Evolutionary conservation across 106 monocot genomes (phyloP), one percentile per base, ranked within the genome.

Genomic region (Phalaenopsis aphrodite): DNA sequence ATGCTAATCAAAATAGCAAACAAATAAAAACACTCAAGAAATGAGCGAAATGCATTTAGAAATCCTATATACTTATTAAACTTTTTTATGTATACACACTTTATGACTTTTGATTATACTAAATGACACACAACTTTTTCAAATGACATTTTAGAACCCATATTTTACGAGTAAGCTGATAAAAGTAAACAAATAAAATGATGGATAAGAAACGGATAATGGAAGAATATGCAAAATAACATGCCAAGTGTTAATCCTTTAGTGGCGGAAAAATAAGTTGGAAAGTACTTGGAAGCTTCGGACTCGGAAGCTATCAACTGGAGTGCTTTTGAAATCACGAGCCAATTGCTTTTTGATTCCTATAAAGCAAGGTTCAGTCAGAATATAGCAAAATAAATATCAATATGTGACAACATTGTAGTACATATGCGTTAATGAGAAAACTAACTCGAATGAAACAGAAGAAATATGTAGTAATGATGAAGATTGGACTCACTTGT

Each of bases 281-380:
- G 48, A 45, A 80, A 72, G 79, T 92, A 99, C 98, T 88, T 99
- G 77, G 93, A 76, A 72, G 89, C 87, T 82, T 86, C 93, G 45
- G 87, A 87, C n/a, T 95, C 93, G 43, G 94, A 88, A 71, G 84
- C 85, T 84, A 99, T 86, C 55, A 99, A 91, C 65, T 95, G 90
- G 56, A 99, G 85, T 79, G 92, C 90, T 86, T 84, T 91, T 72
- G 84, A 80, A 72, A 99, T 76, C 67, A 57, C 82, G 56, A 77
- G 88, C 98, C 98, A 99, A 79, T 83, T 98, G 83, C 91, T 89
- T 84, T 86, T 99, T 18, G 85, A 79, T 83, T 99, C 98, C 98
- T 99, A 87, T 66, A 87, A 81, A 56, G 24, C 30, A 86, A 68
- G 47, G 69, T 10, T 55, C 42, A 77, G 56, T 46, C 43, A 77